These are phyloP conservation scores for Eucalyptus microcorys DNA, from an alignment of 345 rosid species.

Conservation along the genomic window DNA sequence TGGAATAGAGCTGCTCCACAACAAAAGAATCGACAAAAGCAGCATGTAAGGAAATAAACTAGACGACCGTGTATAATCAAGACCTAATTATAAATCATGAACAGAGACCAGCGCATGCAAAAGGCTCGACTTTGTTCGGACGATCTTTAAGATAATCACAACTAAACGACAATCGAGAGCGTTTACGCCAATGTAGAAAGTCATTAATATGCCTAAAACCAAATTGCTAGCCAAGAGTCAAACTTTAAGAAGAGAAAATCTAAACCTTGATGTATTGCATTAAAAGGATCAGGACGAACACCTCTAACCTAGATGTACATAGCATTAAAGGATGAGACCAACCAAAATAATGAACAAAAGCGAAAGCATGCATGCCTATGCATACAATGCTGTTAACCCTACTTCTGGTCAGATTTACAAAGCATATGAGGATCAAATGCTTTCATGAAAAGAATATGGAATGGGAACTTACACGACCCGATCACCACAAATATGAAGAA, in stretches of 20 bases:
- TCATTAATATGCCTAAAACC: not conserved
- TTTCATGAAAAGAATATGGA: not conserved
- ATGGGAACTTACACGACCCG: conserved; percentile 64
- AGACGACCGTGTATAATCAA: not conserved
- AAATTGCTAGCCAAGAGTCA: not conserved
- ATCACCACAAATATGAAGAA: conserved; percentile 91
- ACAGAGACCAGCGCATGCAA: not conserved
- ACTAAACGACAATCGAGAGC: not conserved
- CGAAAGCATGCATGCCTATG: not conserved
- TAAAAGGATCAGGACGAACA: not conserved
- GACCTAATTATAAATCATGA: not conserved
- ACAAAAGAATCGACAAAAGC: not conserved
- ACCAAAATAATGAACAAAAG: not conserved
- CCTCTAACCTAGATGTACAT: not conserved
- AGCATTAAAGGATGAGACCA: not conserved
- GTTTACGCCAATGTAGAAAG: not conserved
- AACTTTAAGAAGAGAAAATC: not conserved
- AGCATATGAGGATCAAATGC: not conserved
- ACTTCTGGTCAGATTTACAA: not conserved
- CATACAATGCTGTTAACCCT: not conserved
- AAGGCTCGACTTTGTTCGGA: not conserved
- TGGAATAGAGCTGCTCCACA: conserved; percentile 75
- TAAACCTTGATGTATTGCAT: not conserved
- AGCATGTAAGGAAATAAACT: not conserved
- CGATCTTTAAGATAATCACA: too few species aligned